phyloP scores from a whole-genome alignment of 306 rosid species.

The Albizia julibrissin region DNA sequence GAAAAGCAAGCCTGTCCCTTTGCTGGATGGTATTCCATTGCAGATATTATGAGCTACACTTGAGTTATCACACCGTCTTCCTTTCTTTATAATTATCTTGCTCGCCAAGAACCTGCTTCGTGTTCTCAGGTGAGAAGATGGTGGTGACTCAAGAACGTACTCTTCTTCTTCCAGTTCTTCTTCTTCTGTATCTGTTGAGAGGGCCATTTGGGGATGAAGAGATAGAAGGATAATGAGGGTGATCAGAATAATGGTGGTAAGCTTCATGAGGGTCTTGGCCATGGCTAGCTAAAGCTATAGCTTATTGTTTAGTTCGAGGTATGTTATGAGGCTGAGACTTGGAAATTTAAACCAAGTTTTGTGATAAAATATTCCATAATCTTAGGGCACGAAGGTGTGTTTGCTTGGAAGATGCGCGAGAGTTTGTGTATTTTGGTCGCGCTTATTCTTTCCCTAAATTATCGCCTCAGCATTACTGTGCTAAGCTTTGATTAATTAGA shows the following conservation, averaged over 20 bases:
- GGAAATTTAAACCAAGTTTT: conserved; percentile 26
- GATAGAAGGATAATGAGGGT: conserved; percentile 29
- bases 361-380: conserved; percentile 41
- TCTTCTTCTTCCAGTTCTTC: conserved; percentile 32
- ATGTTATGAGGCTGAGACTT: background rate
- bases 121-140: conserved; percentile 32
- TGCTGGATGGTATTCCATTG: conserved; percentile 59
- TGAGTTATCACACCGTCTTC: conserved; percentile 35
- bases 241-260: conserved; percentile 54
- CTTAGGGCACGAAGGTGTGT: conserved; percentile 39
- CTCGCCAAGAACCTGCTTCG: conserved; percentile 54
- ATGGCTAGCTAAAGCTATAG: conserved; percentile 18
- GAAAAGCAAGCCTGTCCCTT: conserved; percentile 52
- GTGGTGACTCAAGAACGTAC: conserved; percentile 38
- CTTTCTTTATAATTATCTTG: conserved; percentile 45
- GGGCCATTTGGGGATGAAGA: conserved; percentile 26
- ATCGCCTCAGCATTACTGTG: background rate
- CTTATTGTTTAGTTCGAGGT: background rate
- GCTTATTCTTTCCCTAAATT: conserved; percentile 22
- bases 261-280: conserved; percentile 45
- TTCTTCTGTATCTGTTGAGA: conserved; percentile 27
- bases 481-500: background rate
- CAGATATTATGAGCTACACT: conserved; percentile 41
- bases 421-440: background rate
- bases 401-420: conserved; percentile 41